Base-by-base conservation (phyloP, 176 grass and related monocot genomes). In the Hordeum vulgare region DNA sequence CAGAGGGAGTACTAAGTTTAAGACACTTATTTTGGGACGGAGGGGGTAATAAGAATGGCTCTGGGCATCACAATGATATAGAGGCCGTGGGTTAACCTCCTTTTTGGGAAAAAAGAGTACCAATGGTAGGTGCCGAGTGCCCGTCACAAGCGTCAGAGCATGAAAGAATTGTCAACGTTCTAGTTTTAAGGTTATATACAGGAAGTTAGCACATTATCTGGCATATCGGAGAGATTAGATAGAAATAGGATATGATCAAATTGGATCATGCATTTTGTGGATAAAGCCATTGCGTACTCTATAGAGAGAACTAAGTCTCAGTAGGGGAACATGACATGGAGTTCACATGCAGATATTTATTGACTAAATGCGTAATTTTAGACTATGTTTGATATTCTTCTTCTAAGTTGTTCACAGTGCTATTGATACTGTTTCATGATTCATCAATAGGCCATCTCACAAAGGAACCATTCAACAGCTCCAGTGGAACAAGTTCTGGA, bases 401-500 rank as follows among this genome's bases (percentile, higher is more conserved):
- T 45, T 63, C 45, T 80, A 61, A 83, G 11, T 63, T 90, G 47
- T 69, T 75, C 0, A 8, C 36, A 9, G 24, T 61, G n/a, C 12
- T 59, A 67, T 23, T 51, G 9, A 41, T 69, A 11, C 65, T 90
- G 15, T 61, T 60, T 40, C 41, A 45, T 90, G 15, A 57, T 60
- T 40, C 41, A 45, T 75, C 3, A 61, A 85, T 71, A 88, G 90
- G 57, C 25, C 35, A 78, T 90, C 37, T 76, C 68, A 41, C 54
- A 66, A 64, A 94, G 72, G 40, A 88, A 79, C 18, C 70, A 62
- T 61, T 28, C 72, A 71, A 82, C 71, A 47, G 78, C 47, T 11
- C 56, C 65, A 29, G 78, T 66, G 36, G 63, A 88, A 61, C 83
- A 47, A 73, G 34, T 90, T 83, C 57, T 75, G 11, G 81, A 92